These are phyloP conservation scores for Nannochloropsis gaditana DNA, from an alignment of 108 stramenopile genomes.

Conservation along the genomic window DNA sequence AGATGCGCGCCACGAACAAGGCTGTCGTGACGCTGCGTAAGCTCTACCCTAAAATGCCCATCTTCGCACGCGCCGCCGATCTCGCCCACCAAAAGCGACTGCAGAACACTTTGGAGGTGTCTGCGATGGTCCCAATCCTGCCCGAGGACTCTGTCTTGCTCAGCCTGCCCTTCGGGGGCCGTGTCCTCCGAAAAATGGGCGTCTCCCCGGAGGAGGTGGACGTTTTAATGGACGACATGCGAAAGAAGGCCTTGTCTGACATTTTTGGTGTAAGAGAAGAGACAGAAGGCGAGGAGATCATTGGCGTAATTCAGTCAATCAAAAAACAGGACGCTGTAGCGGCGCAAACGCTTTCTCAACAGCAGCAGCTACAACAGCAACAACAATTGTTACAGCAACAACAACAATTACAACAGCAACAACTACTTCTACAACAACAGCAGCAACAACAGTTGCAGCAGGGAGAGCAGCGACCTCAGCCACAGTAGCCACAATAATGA, in stretches of 20 bases:
- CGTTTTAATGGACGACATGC: constrained; percentile 49
- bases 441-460: background rate
- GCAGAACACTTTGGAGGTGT: constrained; percentile 72
- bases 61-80: constrained; percentile 79
- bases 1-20: constrained; percentile 73
- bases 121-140: constrained; percentile 86
- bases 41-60: constrained; percentile 73
- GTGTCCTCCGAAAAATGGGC: constrained; percentile 62
- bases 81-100: constrained; percentile 81
- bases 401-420: background rate
- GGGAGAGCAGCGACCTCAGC: no score
- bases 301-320: constrained; percentile 17
- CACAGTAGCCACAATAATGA: no score
- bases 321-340: background rate
- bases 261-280: constrained; percentile 19
- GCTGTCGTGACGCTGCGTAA: constrained; percentile 79
- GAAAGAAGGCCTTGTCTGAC: constrained; percentile 42
- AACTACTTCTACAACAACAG: background rate
- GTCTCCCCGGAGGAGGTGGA: constrained; percentile 48
- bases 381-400: constrained; percentile 1
- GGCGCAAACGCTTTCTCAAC: background rate
- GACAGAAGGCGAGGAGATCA: background rate
- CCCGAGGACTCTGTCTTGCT: constrained; percentile 86
- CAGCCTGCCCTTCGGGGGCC: constrained; percentile 88
- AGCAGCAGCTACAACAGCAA: background rate